A percentile compares a stretch with the other conserved stretches of the same genome.
phyloP scores from a whole-genome alignment of 345 rosid genomes.

The Linum tenue region DNA sequence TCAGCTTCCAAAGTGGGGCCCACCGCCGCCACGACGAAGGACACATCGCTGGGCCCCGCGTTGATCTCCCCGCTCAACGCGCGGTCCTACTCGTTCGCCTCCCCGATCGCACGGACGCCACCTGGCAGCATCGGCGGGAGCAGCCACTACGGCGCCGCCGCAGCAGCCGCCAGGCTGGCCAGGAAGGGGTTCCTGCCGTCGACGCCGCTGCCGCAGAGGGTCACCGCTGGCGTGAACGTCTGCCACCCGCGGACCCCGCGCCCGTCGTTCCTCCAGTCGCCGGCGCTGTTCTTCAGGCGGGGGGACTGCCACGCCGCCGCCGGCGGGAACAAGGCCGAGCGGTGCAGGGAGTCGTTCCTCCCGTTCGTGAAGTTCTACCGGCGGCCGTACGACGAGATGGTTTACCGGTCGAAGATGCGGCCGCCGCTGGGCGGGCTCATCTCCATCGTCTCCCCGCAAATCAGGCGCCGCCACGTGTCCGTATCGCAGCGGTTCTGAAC shows the following conservation, averaged over 20 bases:
- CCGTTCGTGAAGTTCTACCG: constrained; percentile 67
- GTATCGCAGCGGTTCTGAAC: constrained; percentile 75
- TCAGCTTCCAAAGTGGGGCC: constrained; percentile 44
- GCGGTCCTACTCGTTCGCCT: constrained; percentile 68
- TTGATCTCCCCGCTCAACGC: constrained; percentile 56
- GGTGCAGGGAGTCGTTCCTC: constrained; percentile 61
- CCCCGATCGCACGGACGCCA: constrained; percentile 59
- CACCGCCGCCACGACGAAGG: constrained; percentile 21
- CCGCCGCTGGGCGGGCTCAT: constrained; percentile 86
- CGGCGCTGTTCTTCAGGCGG: constrained; percentile 58
- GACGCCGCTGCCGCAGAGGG: constrained; percentile 72
- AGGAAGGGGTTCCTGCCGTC: constrained; percentile 58
- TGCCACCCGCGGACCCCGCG: constrained; percentile 47
- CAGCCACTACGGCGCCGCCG: neutral
- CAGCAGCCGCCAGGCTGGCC: constrained; percentile 2
- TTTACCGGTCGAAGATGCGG: constrained; percentile 77
- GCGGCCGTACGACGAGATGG: constrained; percentile 87
- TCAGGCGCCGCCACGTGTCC: constrained; percentile 69
- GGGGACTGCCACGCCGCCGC: constrained; percentile 40
- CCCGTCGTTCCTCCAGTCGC: constrained; percentile 85
- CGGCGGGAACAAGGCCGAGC: constrained; percentile 32
- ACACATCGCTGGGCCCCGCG: constrained; percentile 40
- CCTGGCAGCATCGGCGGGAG: constrained; percentile 29
- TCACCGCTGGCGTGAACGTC: constrained; percentile 17
- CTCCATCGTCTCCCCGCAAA: constrained; percentile 66